Conservation (phyloP, 1,284 basidiomycete genomes). For the Gomphus sp. region DNA sequence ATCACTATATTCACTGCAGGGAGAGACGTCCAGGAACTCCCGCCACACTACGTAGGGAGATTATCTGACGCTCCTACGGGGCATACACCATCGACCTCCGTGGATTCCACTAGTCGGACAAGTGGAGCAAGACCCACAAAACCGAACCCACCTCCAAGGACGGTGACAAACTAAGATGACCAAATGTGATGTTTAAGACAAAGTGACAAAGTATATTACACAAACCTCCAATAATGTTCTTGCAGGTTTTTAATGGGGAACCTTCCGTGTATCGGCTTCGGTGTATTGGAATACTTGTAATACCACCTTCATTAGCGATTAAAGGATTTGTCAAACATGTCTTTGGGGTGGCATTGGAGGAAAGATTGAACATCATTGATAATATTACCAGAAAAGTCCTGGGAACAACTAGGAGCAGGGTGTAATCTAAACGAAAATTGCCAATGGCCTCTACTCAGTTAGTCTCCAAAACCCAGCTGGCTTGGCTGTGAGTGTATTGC, state of each 20-base stretch:
- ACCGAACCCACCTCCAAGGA: neutral
- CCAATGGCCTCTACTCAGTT: conserved; percentile 23
- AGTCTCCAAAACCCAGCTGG: conserved; percentile 78
- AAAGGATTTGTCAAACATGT: neutral
- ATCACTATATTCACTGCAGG: conserved; percentile 1
- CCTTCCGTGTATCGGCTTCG: too few species aligned
- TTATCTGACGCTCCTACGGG: neutral
- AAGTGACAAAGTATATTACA: too few species aligned
- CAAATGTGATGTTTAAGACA: neutral
- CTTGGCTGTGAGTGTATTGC: conserved; percentile 65
- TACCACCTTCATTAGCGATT: neutral
- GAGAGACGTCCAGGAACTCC: conserved; percentile 1
- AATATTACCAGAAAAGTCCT: neutral
- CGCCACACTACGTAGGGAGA: neutral
- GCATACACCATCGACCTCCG: conserved; percentile 2
- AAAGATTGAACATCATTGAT: too few species aligned
- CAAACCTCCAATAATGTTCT: too few species aligned
- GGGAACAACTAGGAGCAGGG: neutral
- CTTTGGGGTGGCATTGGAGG: neutral
- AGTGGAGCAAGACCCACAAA: neutral
- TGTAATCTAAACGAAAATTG: neutral
- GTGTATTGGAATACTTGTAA: too few species aligned
- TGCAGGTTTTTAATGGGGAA: too few species aligned
- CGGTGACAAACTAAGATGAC: neutral
- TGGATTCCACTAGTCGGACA: neutral